Evolutionary conservation across 768 basidiomycete species (phyloP).

Genomic region (Harrya chromipes): DNA sequence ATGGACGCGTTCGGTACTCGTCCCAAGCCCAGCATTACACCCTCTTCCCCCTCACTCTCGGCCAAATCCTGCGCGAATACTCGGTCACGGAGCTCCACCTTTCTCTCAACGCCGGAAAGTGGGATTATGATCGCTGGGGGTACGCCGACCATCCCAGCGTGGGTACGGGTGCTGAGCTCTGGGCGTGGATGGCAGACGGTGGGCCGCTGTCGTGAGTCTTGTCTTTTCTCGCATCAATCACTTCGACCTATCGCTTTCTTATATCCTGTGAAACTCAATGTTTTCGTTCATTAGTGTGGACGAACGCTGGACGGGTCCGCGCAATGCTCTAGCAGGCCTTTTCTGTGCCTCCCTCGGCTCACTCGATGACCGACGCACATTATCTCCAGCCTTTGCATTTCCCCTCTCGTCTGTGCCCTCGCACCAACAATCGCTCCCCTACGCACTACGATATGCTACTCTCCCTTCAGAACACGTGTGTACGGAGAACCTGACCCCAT

Average conservation of each 20-base stretch:
- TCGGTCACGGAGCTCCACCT: constrained; percentile 87
- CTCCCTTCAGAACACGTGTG: constrained; percentile 88
- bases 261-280: not conserved
- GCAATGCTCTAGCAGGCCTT: constrained; percentile 87
- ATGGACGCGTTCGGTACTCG: not conserved
- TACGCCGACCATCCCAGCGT: constrained; percentile 73
- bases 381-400: constrained; percentile 60
- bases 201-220: constrained; percentile 45
- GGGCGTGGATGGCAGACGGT: constrained; percentile 87
- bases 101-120: constrained; percentile 86
- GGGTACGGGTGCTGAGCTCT: constrained; percentile 83
- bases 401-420: constrained; percentile 57
- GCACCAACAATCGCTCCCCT: constrained; percentile 35
- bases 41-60: constrained; percentile 81
- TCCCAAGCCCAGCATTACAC: constrained; percentile 77
- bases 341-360: constrained; percentile 92
- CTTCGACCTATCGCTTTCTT: not conserved
- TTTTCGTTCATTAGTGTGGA: constrained; percentile 49
- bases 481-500: constrained; percentile 96
- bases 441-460: constrained; percentile 70
- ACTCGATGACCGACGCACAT: constrained; percentile 72
- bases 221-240: not conserved
- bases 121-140: constrained; percentile 86
- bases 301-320: constrained; percentile 77
- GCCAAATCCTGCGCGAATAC: constrained; percentile 84